Evolutionary conservation across 345 rosid species (phyloP).

Genomic region (Isatis tinctoria): DNA sequence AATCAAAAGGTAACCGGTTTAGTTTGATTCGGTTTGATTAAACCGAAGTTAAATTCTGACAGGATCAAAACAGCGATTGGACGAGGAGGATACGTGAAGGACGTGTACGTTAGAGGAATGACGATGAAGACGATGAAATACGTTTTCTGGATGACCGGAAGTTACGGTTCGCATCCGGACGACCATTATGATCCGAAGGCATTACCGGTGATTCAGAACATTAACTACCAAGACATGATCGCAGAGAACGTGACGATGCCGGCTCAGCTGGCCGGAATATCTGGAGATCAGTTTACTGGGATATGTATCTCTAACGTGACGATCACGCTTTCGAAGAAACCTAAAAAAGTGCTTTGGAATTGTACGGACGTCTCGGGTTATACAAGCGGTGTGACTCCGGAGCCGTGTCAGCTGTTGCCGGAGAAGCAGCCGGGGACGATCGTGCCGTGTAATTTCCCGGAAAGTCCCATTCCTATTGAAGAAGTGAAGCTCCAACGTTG

Average conservation of each 20-base stretch:
- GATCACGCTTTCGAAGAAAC: constrained; percentile 39
- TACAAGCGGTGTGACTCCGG: constrained; percentile 57
- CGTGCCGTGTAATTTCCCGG: constrained; percentile 56
- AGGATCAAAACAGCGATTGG: constrained; percentile 77
- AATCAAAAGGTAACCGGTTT: background rate
- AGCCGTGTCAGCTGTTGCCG: constrained; percentile 49
- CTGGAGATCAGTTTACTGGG: constrained; percentile 54
- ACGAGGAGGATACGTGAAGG: constrained; percentile 76
- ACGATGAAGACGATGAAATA: constrained; percentile 70
- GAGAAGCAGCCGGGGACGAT: constrained; percentile 37
- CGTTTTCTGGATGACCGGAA: constrained; percentile 91
- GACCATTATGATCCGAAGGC: constrained; percentile 68
- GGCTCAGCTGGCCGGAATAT: constrained; percentile 58
- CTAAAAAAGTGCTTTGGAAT: constrained; percentile 71
- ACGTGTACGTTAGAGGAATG: constrained; percentile 66
- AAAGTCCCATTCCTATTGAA: constrained; percentile 49
- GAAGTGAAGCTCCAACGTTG: constrained; percentile 42
- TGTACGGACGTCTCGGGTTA: constrained; percentile 62
- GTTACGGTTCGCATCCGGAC: constrained; percentile 72
- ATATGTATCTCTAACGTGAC: constrained; percentile 83
- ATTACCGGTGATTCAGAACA: constrained; percentile 53
- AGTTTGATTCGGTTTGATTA: background rate
- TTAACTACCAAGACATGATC: constrained; percentile 60
- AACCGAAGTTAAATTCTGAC: background rate
- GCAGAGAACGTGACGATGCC: constrained; percentile 76